Conservation (phyloP, 306 rosid species). For the Cicer bijugum region DNA sequence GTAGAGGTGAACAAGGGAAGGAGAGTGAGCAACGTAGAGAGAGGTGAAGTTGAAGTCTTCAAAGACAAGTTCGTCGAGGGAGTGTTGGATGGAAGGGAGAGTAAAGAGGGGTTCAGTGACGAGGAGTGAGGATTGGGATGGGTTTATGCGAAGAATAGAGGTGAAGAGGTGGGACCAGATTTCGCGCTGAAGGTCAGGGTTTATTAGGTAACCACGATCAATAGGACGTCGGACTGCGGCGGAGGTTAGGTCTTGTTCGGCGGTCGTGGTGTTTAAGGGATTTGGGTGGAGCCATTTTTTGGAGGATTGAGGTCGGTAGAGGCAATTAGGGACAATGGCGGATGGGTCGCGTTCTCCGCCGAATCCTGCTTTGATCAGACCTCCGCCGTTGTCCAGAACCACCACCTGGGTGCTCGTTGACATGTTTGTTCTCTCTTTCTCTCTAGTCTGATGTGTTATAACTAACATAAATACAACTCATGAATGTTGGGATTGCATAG, state of each 20-base stretch:
- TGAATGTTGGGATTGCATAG: too few species aligned
- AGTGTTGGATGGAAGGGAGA: conserved; percentile 80
- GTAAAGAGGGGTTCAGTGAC: conserved; percentile 87
- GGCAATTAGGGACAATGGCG: conserved; percentile 74
- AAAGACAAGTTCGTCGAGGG: conserved; percentile 82
- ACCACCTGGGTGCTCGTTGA: conserved; percentile 59
- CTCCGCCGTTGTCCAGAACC: conserved; percentile 94
- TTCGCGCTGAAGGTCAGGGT: conserved; percentile 92
- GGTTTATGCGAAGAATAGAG: conserved; percentile 64
- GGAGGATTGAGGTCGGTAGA: conserved; percentile 67
- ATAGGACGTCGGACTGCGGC: conserved; percentile 91
- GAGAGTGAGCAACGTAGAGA: conserved; percentile 71
- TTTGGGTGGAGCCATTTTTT: conserved; percentile 85
- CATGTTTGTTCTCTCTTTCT: conserved; percentile 20
- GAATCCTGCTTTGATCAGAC: conserved; percentile 78
- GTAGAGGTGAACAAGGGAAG: conserved; percentile 79
- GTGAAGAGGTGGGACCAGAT: conserved; percentile 90
- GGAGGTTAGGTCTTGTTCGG: conserved; percentile 78
- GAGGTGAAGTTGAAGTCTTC: conserved; percentile 82
- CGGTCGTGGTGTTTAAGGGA: conserved; percentile 43
- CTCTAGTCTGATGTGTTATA: too few species aligned
- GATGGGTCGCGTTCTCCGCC: conserved; percentile 85
- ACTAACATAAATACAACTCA: too few species aligned
- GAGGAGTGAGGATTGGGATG: conserved; percentile 73
- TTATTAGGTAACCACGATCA: conserved; percentile 86